Percentiles rank a stretch among this genome's conserved stretches.
Evolutionary conservation across 1,284 basidiomycete genomes (phyloP).

Genomic region (Ustilago nuda): DNA sequence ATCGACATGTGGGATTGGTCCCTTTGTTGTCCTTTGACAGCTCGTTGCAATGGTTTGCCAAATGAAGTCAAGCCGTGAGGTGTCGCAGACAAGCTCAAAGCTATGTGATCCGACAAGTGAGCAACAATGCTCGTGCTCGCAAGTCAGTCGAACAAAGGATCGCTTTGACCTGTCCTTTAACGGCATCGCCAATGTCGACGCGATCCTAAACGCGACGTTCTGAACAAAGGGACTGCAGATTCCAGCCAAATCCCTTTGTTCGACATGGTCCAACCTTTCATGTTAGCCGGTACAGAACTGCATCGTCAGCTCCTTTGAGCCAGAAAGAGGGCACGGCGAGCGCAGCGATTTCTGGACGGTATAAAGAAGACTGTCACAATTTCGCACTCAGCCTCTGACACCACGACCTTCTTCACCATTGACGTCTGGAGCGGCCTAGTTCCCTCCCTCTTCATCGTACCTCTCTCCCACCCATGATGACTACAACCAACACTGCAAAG

Average conservation of each 20-base stretch:
- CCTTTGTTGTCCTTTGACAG: slow-evolving; percentile 8
- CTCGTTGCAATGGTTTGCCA: background rate
- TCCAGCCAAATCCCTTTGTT: slow-evolving; percentile 4
- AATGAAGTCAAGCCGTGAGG: background rate
- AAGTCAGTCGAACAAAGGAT: background rate
- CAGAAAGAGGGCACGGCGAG: background rate
- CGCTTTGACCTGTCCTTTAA: background rate
- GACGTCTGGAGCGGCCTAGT: background rate
- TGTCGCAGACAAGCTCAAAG: background rate
- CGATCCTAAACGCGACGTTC: slow-evolving; percentile 13
- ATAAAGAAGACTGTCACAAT: background rate
- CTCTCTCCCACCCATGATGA: slow-evolving; percentile 8
- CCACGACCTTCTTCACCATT: background rate
- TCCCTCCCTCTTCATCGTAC: background rate
- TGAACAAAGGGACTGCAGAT: slow-evolving; percentile 22
- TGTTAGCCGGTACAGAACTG: background rate
- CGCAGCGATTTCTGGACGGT: background rate
- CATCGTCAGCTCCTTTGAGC: background rate
- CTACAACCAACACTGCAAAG: background rate
- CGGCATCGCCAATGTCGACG: slow-evolving; percentile 26
- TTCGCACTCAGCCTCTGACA: background rate
- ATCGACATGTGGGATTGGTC: background rate
- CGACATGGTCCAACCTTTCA: background rate
- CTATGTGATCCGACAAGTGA: background rate
- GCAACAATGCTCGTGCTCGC: background rate